Conservation (phyloP, 1,284 basidiomycete species). For the Cryptococcus hybrid region DNA sequence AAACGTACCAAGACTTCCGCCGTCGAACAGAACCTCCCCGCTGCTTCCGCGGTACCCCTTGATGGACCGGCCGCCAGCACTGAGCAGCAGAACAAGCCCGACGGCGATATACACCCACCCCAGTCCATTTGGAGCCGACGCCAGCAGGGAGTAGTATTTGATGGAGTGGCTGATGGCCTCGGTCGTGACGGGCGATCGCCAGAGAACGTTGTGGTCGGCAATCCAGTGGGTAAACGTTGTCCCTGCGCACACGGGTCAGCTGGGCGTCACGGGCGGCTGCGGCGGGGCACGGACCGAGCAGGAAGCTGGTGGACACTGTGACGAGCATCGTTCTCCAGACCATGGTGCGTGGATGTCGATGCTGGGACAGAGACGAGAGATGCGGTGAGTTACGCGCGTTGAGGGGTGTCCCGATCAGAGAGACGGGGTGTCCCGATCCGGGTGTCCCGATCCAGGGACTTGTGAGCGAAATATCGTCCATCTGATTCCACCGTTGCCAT, state of each 20-base stretch:
- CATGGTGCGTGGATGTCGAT: slow-evolving; percentile 18
- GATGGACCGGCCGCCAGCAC: slow-evolving; percentile 30
- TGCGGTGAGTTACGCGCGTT: background rate
- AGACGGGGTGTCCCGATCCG: too few relatives aligned
- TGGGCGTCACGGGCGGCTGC: background rate
- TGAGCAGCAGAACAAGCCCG: slow-evolving; percentile 25
- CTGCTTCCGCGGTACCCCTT: slow-evolving; percentile 30
- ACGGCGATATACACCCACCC: slow-evolving; percentile 40
- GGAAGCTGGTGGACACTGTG: slow-evolving; percentile 44
- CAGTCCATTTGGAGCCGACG: slow-evolving; percentile 25
- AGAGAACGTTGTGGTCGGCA: slow-evolving; percentile 48
- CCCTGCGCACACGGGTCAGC: slow-evolving; percentile 20
- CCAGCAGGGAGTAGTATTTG: slow-evolving; percentile 40
- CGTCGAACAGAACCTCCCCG: slow-evolving; percentile 47
- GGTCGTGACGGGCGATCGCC: slow-evolving; percentile 39
- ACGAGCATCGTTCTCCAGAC: slow-evolving; percentile 43
- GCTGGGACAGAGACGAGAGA: background rate
- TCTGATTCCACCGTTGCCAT: background rate
- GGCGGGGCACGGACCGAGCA: slow-evolving; percentile 29
- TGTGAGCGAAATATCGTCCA: background rate
- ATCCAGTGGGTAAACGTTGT: slow-evolving; percentile 50
- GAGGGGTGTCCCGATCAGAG: too few relatives aligned
- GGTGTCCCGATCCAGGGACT: too few relatives aligned
- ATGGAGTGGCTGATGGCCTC: slow-evolving; percentile 38
- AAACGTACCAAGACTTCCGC: slow-evolving; percentile 39